phyloP scores from a whole-genome alignment of 495 filamentous ascomycete species.

The Neurospora sp. region DNA sequence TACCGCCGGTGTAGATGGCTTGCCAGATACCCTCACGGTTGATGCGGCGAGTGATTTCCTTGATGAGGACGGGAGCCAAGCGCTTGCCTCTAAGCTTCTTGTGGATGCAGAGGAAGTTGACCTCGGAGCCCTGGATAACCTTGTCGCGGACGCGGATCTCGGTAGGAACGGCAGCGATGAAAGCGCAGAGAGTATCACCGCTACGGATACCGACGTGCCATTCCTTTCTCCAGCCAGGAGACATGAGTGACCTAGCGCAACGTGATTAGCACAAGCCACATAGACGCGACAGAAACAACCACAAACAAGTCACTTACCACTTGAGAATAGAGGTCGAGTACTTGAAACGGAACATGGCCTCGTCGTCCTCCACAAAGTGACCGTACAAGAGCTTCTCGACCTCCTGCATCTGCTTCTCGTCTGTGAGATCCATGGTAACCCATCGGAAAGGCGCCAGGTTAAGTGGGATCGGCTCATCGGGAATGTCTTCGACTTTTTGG shows the following conservation, averaged over 20 bases:
- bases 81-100: conserved; percentile 94
- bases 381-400: conserved; percentile 80
- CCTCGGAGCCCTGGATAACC: conserved; percentile 68
- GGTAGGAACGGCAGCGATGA: conserved; percentile 86
- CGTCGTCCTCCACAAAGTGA: conserved; percentile 94
- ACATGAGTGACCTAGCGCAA: conserved; percentile 65
- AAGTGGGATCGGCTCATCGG: conserved; percentile 55
- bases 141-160: conserved; percentile 69
- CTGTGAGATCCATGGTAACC: conserved; percentile 77
- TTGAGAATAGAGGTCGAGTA: conserved; percentile 82
- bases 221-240: conserved; percentile 88
- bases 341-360: conserved; percentile 94
- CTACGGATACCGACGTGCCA: conserved; percentile 94
- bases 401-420: conserved; percentile 53
- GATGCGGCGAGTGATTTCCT: conserved; percentile 88
- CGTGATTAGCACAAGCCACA: conserved; percentile 11
- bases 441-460: conserved; percentile 75
- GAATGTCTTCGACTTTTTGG: conserved; percentile 65
- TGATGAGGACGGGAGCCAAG: conserved; percentile 85
- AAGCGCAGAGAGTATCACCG: conserved; percentile 74
- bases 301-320: conserved; percentile 47
- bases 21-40: conserved; percentile 78
- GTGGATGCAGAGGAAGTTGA: conserved; percentile 97
- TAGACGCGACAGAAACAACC: not conserved
- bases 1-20: conserved; percentile 88